Conservation (phyloP, 306 rosid species). For the Casuarina glauca region DNA sequence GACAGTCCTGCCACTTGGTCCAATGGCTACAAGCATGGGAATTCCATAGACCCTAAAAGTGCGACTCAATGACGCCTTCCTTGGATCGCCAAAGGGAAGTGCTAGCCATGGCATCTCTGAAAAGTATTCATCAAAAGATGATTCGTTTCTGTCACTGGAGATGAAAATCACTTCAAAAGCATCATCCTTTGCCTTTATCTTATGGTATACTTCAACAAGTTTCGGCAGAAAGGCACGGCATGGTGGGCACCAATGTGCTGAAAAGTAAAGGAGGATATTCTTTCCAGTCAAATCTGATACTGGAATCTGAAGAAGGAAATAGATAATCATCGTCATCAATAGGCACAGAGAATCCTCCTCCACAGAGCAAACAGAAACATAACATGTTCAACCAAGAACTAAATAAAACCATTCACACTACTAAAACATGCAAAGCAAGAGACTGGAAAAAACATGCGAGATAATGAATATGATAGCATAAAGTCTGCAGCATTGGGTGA, state of each 20-base stretch:
- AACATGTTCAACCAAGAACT: not conserved
- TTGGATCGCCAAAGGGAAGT: slow-evolving; percentile 69
- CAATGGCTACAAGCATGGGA: slow-evolving; percentile 65
- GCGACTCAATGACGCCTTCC: slow-evolving; percentile 56
- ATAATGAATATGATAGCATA: not conserved
- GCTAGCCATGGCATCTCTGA: slow-evolving; percentile 85
- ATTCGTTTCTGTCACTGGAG: slow-evolving; percentile 69
- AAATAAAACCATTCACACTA: no score
- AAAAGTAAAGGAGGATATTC: slow-evolving; percentile 75
- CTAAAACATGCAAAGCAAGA: not conserved
- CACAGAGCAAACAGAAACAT: not conserved
- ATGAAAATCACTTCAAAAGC: slow-evolving; percentile 70
- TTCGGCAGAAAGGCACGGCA: slow-evolving; percentile 77
- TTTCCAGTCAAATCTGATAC: slow-evolving; percentile 69
- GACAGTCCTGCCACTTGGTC: slow-evolving; percentile 62
- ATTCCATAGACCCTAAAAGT: slow-evolving; percentile 61
- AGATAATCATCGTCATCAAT: not conserved
- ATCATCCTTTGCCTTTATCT: slow-evolving; percentile 57
- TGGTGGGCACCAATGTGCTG: slow-evolving; percentile 85
- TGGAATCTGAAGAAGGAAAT: slow-evolving; percentile 43
- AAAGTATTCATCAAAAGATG: slow-evolving; percentile 60
- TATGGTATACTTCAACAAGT: slow-evolving; percentile 54
- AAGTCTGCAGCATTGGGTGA: not conserved
- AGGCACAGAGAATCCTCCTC: not conserved
- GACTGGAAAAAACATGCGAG: not conserved